Percentiles rank a stretch among this genome's conserved stretches.
phyloP scores from a whole-genome alignment of 208 protist species.

The Plasmodiophora brassicae region DNA sequence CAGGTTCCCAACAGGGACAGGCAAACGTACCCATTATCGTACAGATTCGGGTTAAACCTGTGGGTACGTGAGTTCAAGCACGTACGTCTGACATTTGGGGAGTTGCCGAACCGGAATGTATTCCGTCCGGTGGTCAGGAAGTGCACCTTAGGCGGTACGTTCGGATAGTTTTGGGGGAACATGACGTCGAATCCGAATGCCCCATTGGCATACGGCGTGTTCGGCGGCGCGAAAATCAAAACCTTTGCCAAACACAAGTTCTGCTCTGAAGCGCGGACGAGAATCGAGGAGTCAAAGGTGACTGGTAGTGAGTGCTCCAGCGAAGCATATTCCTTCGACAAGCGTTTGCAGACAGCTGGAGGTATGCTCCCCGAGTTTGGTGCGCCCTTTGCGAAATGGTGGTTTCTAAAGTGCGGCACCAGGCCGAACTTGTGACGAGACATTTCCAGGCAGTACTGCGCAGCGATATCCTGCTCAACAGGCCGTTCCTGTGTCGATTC shows the following conservation, averaged over 20 bases:
- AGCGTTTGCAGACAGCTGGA: no score
- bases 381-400: no score
- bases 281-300: slow-evolving; percentile 33
- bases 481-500: no score
- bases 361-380: no score
- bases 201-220: slow-evolving; percentile 53
- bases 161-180: slow-evolving; percentile 48
- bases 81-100: no score
- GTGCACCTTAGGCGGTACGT: slow-evolving; percentile 43
- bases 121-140: slow-evolving; percentile 64
- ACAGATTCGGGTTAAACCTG: slow-evolving; percentile 81
- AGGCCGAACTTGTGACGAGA: no score
- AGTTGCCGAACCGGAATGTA: slow-evolving; percentile 66
- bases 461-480: no score
- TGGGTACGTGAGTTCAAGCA: no score
- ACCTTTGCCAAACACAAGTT: slow-evolving; percentile 43
- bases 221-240: slow-evolving; percentile 54
- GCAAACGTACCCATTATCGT: slow-evolving; percentile 64
- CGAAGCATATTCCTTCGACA: no score
- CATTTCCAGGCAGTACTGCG: no score
- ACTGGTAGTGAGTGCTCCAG: no score
- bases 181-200: slow-evolving; percentile 55
- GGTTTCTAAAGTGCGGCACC: no score
- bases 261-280: not conserved
- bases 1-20: slow-evolving; percentile 73